Evolutionary conservation across 768 basidiomycete genomes (phyloP).

Genomic region (Mycena filopes): DNA sequence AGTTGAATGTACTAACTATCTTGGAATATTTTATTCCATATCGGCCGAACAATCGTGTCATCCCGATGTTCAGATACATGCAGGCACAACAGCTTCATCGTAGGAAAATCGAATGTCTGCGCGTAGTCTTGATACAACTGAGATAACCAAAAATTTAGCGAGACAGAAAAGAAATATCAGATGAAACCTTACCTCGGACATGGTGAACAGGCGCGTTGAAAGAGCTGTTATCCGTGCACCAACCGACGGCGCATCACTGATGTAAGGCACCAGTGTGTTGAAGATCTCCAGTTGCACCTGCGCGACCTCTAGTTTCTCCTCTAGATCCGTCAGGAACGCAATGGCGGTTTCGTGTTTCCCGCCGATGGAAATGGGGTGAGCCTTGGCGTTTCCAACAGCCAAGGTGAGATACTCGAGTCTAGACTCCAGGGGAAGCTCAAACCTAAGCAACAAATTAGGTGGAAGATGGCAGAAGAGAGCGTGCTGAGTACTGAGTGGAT

Average conservation of each 20-base stretch:
- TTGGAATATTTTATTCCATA: conserved; percentile 91
- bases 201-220: conserved; percentile 72
- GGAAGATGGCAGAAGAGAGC: background rate
- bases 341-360: conserved; percentile 91
- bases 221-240: conserved; percentile 71
- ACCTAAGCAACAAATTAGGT: conserved; percentile 50
- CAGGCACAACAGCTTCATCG: conserved; percentile 88
- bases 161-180: background rate
- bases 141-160: conserved; percentile 14
- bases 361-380: conserved; percentile 83
- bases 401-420: conserved; percentile 93
- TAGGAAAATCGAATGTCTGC: conserved; percentile 83
- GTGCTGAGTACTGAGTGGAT: conserved; percentile 73
- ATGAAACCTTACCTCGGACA: conserved; percentile 76
- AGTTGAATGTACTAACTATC: conserved; percentile 59
- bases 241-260: conserved; percentile 69
- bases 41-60: conserved; percentile 79
- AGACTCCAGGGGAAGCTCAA: conserved; percentile 72
- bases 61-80: conserved; percentile 95
- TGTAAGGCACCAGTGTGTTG: conserved; percentile 69
- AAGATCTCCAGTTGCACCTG: conserved; percentile 96
- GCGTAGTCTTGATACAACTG: conserved; percentile 93
- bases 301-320: conserved; percentile 97
- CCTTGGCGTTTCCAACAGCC: conserved; percentile 96
- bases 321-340: conserved; percentile 92